These are phyloP conservation scores for Candida anglica DNA, from an alignment of 805 yeast species.

Conservation along the genomic window DNA sequence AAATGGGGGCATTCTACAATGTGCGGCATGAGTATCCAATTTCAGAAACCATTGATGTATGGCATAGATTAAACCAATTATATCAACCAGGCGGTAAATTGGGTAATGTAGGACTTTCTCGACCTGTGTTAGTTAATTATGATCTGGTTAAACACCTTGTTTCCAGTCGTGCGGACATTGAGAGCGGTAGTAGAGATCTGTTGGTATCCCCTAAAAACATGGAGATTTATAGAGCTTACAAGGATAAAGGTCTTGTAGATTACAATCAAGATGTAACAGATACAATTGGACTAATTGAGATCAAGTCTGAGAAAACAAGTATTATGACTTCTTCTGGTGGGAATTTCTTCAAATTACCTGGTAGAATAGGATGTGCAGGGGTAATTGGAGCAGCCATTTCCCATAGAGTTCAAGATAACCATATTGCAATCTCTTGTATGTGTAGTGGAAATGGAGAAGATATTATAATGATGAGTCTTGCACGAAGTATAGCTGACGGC, in stretches of 20 bases:
- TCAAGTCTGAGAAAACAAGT: constrained; percentile 8
- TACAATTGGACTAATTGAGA: constrained; percentile 41
- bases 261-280: constrained; percentile 17
- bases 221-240: constrained; percentile 8
- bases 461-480: constrained; percentile 41
- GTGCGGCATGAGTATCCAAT: constrained; percentile 24
- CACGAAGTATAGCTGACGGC: constrained; percentile 19
- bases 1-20: constrained; percentile 14
- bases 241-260: not conserved
- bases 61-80: constrained; percentile 16
- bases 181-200: not conserved
- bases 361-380: constrained; percentile 54
- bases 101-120: constrained; percentile 24
- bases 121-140: constrained; percentile 26
- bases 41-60: constrained; percentile 17
- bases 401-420: constrained; percentile 10
- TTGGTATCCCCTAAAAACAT: constrained; percentile 3
- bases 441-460: constrained; percentile 61
- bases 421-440: constrained; percentile 24
- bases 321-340: constrained; percentile 52
- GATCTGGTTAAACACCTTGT: not conserved
- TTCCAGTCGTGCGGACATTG: not conserved
- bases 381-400: constrained; percentile 44
- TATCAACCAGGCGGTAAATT: too few species aligned
- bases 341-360: constrained; percentile 44